phyloP scores from a whole-genome alignment of 345 rosid genomes.

The Abelmoschus esculentus region DNA sequence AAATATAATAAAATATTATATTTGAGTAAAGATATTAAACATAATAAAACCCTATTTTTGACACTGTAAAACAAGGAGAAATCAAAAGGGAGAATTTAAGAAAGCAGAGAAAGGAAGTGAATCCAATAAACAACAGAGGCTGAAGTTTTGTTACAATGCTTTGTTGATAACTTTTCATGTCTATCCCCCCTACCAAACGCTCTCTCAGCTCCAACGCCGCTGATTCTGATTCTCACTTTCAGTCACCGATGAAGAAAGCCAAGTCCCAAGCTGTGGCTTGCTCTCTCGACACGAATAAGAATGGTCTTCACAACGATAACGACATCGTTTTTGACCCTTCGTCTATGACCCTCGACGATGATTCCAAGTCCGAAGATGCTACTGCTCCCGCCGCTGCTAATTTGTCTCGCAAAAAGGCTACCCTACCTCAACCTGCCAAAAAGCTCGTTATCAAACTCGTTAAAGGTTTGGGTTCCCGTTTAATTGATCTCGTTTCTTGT shows the following conservation, averaged over 20 bases:
- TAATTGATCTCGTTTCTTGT: neutral
- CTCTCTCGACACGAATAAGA: constrained; percentile 35
- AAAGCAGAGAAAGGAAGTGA: neutral
- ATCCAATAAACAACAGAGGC: neutral
- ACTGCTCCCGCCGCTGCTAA: constrained; percentile 42
- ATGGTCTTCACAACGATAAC: constrained; percentile 30
- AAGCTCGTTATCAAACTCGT: constrained; percentile 75
- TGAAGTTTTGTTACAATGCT: constrained; percentile 3
- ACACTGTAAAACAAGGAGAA: no score
- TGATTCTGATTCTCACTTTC: neutral
- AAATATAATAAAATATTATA: no score
- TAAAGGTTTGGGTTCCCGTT: constrained; percentile 42
- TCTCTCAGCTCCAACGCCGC: constrained; percentile 19
- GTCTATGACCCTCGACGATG: constrained; percentile 36
- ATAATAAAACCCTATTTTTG: no score
- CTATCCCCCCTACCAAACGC: constrained; percentile 73
- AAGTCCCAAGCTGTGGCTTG: constrained; percentile 53
- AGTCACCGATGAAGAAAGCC: constrained; percentile 61
- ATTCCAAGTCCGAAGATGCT: neutral
- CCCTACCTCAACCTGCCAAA: constrained; percentile 58
- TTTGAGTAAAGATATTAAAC: no score
- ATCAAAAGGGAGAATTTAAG: no score
- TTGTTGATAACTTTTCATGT: constrained; percentile 31
- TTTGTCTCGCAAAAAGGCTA: constrained; percentile 67
- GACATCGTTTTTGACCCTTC: constrained; percentile 46